Evolutionary conservation across 2,329 filamentous ascomycete species (phyloP).

Genomic region (Daldinia sp.): DNA sequence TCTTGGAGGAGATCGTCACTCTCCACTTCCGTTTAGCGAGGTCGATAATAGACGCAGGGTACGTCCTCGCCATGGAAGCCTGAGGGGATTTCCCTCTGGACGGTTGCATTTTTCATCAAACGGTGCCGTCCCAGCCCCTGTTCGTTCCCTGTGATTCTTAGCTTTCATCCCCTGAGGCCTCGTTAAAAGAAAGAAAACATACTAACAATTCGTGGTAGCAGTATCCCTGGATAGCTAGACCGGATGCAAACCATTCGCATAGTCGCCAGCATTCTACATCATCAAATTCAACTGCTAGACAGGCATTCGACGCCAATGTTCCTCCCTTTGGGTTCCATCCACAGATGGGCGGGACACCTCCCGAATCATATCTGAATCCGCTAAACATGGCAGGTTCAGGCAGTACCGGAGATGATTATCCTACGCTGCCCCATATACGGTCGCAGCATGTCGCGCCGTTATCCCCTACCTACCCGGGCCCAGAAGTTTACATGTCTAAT

Average conservation of each 20-base stretch:
- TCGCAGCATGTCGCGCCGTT: slow-evolving; percentile 25
- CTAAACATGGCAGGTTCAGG: slow-evolving; percentile 18
- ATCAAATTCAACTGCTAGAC: slow-evolving; percentile 19
- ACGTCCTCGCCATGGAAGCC: slow-evolving; percentile 42
- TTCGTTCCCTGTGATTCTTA: slow-evolving; percentile 28
- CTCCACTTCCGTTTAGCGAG: slow-evolving; percentile 43
- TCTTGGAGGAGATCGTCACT: slow-evolving; percentile 42
- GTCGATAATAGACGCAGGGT: slow-evolving; percentile 44
- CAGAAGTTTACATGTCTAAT: slow-evolving; percentile 37
- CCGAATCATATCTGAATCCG: slow-evolving; percentile 35
- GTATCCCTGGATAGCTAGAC: slow-evolving; percentile 32
- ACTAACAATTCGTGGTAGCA: slow-evolving; percentile 29
- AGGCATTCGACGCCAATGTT: slow-evolving; percentile 23
- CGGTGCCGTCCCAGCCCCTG: slow-evolving; percentile 36
- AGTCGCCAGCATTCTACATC: slow-evolving; percentile 30
- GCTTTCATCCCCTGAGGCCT: neutral
- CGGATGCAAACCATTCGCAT: slow-evolving; percentile 23
- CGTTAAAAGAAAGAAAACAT: neutral
- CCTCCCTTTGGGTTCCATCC: slow-evolving; percentile 30
- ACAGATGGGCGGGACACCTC: slow-evolving; percentile 19
- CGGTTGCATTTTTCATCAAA: slow-evolving; percentile 37
- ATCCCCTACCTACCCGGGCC: slow-evolving; percentile 36
- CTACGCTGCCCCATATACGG: slow-evolving; percentile 35
- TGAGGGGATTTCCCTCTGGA: slow-evolving; percentile 39
- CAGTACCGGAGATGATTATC: slow-evolving; percentile 28